Evolutionary conservation across 2,329 filamentous ascomycete species (phyloP).

Genomic region (Diaporthe batatas): DNA sequence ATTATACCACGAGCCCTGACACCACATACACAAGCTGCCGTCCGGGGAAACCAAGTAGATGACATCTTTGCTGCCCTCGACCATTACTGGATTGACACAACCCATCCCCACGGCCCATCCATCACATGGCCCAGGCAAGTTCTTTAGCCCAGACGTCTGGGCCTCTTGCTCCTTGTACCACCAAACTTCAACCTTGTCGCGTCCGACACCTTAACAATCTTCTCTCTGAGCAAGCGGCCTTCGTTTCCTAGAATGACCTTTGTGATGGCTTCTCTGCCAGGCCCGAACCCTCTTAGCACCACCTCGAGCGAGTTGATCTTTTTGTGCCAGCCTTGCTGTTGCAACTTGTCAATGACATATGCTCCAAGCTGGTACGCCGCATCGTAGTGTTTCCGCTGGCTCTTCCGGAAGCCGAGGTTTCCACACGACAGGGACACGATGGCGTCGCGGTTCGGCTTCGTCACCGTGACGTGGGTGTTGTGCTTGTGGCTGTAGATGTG

Average conservation of each 20-base stretch:
- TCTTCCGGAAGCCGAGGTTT: conserved; percentile 92
- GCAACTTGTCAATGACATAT: conserved; percentile 85
- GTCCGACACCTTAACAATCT: conserved; percentile 86
- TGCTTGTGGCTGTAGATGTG: conserved; percentile 91
- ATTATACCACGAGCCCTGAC: background rate
- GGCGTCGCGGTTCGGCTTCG: conserved; percentile 82
- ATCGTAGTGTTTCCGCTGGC: conserved; percentile 85
- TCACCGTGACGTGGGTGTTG: conserved; percentile 94
- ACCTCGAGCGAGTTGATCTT: conserved; percentile 85
- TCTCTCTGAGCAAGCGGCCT: conserved; percentile 79
- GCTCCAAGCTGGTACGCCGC: conserved; percentile 90
- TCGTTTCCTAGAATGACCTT: conserved; percentile 92
- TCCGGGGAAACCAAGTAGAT: background rate
- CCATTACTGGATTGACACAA: background rate
- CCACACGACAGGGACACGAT: conserved; percentile 86
- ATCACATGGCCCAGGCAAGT: background rate
- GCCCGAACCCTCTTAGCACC: conserved; percentile 85
- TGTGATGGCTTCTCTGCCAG: conserved; percentile 86
- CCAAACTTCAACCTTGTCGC: conserved; percentile 94
- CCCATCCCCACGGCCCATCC: background rate
- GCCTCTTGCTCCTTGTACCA: conserved; percentile 87
- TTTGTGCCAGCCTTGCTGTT: conserved; percentile 82
- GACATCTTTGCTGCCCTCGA: background rate
- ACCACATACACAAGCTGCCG: background rate
- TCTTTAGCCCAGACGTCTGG: conserved; percentile 79